These are phyloP conservation scores for Pholiota molesta DNA, from an alignment of 768 basidiomycete genomes.

Conservation along the genomic window DNA sequence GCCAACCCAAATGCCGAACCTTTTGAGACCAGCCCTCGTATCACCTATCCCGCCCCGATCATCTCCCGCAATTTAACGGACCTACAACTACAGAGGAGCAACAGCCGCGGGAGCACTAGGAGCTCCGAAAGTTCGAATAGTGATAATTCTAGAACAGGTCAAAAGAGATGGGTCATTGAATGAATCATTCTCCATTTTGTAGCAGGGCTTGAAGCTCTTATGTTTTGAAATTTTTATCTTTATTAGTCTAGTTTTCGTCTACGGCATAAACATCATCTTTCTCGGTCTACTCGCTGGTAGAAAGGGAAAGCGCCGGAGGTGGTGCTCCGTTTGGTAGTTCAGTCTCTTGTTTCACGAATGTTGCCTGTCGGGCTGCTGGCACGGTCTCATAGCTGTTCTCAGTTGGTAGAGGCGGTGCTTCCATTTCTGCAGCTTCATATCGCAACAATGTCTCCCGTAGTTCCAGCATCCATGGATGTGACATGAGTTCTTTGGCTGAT, in stretches of 20 bases:
- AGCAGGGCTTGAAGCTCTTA: constrained; percentile 8
- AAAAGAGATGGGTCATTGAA: constrained; percentile 62
- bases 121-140: constrained; percentile 41
- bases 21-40: constrained; percentile 36
- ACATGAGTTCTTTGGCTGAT: constrained; percentile 80
- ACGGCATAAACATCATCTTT: constrained; percentile 10
- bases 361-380: constrained; percentile 57
- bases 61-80: constrained; percentile 38
- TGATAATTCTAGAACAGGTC: constrained; percentile 33
- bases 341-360: constrained; percentile 59
- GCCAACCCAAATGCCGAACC: constrained; percentile 42
- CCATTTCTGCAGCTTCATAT: constrained; percentile 67
- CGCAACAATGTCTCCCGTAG: constrained; percentile 71
- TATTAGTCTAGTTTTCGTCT: constrained; percentile 19
- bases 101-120: constrained; percentile 40
- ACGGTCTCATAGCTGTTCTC: constrained; percentile 55
- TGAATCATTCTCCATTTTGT: constrained; percentile 30
- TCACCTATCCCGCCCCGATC: constrained; percentile 36
- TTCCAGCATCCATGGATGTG: constrained; percentile 89
- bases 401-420: constrained; percentile 46
- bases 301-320: constrained; percentile 47
- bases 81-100: constrained; percentile 31
- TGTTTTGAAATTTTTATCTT: constrained; percentile 16
- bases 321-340: constrained; percentile 56
- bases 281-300: constrained; percentile 25